These are phyloP conservation scores for Phanerochaete carnosa DNA, from an alignment of 768 basidiomycete genomes.

Conservation along the genomic window DNA sequence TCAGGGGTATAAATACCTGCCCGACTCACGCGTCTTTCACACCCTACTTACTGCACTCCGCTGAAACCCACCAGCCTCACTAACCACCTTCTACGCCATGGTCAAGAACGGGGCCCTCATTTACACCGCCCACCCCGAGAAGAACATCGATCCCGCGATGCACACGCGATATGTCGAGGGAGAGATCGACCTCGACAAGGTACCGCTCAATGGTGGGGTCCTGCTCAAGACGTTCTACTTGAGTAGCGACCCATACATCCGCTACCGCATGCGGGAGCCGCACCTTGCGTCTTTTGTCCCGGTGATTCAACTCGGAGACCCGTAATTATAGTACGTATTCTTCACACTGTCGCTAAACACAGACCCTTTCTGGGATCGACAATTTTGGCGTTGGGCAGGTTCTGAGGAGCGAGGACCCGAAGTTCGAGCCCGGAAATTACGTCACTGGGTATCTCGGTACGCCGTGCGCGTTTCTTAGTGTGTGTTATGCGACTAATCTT, in stretches of 20 bases:
- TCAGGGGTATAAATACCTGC: too few species aligned
- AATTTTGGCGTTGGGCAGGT: neutral
- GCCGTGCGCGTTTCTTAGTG: neutral
- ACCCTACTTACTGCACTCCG: too few species aligned
- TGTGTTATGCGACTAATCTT: too few species aligned
- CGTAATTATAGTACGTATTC: neutral
- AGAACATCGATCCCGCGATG: neutral
- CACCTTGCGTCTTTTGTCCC: neutral
- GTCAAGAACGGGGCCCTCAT: neutral
- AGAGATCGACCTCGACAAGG: slow-evolving; percentile 14
- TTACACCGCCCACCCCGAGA: neutral
- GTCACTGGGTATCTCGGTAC: slow-evolving; percentile 1
- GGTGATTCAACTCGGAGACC: neutral
- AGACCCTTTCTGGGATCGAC: neutral
- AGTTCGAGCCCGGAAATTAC: neutral
- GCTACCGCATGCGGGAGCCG: slow-evolving; percentile 11
- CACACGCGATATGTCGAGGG: slow-evolving; percentile 2
- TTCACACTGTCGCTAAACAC: too few species aligned
- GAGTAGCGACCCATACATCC: slow-evolving; percentile 15
- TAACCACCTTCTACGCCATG: neutral
- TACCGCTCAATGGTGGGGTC: slow-evolving; percentile 13
- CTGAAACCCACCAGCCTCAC: too few species aligned
- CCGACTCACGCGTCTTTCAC: too few species aligned
- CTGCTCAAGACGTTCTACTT: slow-evolving; percentile 15
- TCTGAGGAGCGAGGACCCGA: neutral